A percentile compares a stretch with the other conserved stretches of the same genome.
phyloP scores from a whole-genome alignment of 2,329 filamentous ascomycete genomes.

The Aspergillus sp. region DNA sequence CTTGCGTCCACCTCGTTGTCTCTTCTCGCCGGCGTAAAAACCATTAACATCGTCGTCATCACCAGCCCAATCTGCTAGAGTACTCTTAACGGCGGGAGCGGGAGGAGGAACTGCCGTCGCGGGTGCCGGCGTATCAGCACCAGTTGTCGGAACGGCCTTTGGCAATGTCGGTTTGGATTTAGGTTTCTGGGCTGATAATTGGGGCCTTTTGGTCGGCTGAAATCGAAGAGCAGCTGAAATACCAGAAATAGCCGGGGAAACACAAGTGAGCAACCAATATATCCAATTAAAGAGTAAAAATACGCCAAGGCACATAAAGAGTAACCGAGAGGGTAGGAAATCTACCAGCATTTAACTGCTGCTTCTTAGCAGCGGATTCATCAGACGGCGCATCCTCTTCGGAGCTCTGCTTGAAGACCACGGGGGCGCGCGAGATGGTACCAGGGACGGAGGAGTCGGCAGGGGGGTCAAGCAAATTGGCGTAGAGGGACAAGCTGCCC shows the following conservation, averaged over 20 bases:
- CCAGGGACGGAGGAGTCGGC: constrained; percentile 37
- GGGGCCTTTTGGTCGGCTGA: constrained; percentile 74
- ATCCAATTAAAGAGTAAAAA: constrained; percentile 12
- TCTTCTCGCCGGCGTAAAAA: constrained; percentile 58
- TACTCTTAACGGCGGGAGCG: constrained; percentile 52
- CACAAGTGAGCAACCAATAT: constrained; percentile 41
- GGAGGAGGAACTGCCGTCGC: constrained; percentile 37
- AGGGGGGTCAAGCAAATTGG: constrained; percentile 62
- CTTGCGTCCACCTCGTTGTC: constrained; percentile 67
- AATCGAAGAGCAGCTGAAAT: constrained; percentile 62
- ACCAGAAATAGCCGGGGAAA: constrained; percentile 11
- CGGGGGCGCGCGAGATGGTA: constrained; percentile 69
- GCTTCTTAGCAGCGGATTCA: constrained; percentile 54
- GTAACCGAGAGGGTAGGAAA: constrained; percentile 24
- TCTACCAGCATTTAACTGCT: constrained; percentile 56
- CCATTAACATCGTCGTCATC: constrained; percentile 71
- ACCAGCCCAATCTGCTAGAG: constrained; percentile 71
- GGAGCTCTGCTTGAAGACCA: constrained; percentile 57
- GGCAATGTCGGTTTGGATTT: constrained; percentile 56
- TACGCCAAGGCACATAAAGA: constrained; percentile 1
- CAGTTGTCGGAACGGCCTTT: constrained; percentile 30
- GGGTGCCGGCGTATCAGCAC: background rate
- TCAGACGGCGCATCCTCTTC: constrained; percentile 42
- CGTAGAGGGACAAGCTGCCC: constrained; percentile 65
- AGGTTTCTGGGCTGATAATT: constrained; percentile 53